Evolutionary conservation across 1,139 yeast species (phyloP).

Genomic region (Pichia sp.): DNA sequence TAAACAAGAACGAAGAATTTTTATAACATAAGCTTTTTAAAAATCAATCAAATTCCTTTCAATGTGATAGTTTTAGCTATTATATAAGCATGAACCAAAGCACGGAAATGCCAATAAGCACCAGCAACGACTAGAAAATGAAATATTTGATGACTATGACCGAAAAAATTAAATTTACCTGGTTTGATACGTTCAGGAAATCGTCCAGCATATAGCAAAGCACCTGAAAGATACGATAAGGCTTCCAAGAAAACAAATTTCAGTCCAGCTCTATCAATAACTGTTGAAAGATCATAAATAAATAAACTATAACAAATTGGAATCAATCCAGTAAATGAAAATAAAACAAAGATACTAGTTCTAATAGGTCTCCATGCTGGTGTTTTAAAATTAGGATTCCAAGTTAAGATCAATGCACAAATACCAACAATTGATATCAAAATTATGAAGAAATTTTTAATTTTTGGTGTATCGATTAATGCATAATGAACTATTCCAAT

Average conservation of each 20-base stretch:
- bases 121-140: constrained; percentile 79
- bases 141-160: constrained; percentile 85
- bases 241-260: constrained; percentile 66
- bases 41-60: constrained; percentile 7
- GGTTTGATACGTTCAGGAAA: constrained; percentile 70
- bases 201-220: constrained; percentile 67
- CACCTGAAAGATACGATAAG: constrained; percentile 67
- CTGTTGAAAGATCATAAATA: constrained; percentile 39
- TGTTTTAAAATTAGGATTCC: constrained; percentile 58
- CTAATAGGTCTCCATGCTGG: constrained; percentile 70
- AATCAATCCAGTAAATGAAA: constrained; percentile 72
- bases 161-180: constrained; percentile 63
- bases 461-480: constrained; percentile 41
- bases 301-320: constrained; percentile 54
- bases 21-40: constrained; percentile 40
- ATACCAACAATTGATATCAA: constrained; percentile 51
- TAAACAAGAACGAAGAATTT: constrained; percentile 48
- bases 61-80: constrained; percentile 34
- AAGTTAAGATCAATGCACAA: constrained; percentile 56
- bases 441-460: constrained; percentile 34
- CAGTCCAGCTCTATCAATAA: constrained; percentile 47
- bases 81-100: constrained; percentile 53
- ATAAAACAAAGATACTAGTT: constrained; percentile 69
- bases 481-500: constrained; percentile 66
- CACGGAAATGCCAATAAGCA: constrained; percentile 67